These are phyloP conservation scores for Dipteronia dyeriana DNA, from an alignment of 345 rosid species.

Conservation along the genomic window DNA sequence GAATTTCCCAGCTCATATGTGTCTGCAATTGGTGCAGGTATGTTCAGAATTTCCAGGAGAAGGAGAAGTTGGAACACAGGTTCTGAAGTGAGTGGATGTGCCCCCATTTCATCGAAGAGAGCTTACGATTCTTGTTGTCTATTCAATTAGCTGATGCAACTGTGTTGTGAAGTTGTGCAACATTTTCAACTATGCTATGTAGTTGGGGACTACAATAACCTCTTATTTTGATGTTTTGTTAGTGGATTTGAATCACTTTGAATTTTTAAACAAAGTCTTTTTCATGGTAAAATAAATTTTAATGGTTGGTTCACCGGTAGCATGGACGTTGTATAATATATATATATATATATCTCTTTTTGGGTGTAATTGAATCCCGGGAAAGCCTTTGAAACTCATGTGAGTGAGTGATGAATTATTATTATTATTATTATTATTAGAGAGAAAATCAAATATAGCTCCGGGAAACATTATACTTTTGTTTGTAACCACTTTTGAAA, in stretches of 20 bases:
- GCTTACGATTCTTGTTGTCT: neutral
- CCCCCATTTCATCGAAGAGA: neutral
- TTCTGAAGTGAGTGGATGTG: slow-evolving; percentile 29
- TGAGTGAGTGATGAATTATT: no score
- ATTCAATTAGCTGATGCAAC: slow-evolving; percentile 9
- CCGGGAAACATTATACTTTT: no score
- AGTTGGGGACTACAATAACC: neutral
- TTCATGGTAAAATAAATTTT: slow-evolving; percentile 13
- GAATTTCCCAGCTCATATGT: neutral
- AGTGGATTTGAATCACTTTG: slow-evolving; percentile 1
- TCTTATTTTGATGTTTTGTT: slow-evolving; percentile 1
- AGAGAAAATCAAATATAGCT: no score
- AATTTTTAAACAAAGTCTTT: neutral
- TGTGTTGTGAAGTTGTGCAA: neutral
- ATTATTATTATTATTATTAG: no score
- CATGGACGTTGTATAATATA: no score
- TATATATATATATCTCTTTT: no score
- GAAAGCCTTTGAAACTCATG: no score
- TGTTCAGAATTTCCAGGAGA: slow-evolving; percentile 51
- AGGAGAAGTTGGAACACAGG: slow-evolving; percentile 64
- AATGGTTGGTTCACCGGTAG: neutral
- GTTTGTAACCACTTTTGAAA: no score
- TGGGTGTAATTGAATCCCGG: no score
- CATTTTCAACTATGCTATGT: neutral
- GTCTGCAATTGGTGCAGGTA: slow-evolving; percentile 42